phyloP scores from a whole-genome alignment of 345 rosid species.

The Raphanus sativus region DNA sequence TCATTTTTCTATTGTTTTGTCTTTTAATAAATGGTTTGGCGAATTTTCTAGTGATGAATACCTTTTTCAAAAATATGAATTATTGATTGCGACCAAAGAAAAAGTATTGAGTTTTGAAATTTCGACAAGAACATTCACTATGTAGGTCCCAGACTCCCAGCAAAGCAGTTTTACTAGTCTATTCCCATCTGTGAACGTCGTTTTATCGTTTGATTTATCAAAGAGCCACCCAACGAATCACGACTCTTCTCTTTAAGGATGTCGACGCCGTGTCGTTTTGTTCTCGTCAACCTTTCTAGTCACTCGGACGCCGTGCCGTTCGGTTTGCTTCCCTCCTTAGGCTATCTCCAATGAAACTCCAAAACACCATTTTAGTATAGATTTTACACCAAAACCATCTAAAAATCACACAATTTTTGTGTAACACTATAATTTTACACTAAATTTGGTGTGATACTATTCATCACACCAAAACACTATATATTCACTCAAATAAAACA shows the following conservation, averaged over 20 bases:
- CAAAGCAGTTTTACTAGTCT: slow-evolving; percentile 1
- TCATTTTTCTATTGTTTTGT: neutral
- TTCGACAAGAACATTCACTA: slow-evolving; percentile 24
- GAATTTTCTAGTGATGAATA: slow-evolving; percentile 5
- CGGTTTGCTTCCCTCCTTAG: neutral
- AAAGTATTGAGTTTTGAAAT: neutral
- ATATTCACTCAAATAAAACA: too few species aligned
- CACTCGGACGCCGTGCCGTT: slow-evolving; percentile 8
- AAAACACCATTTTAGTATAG: too few species aligned
- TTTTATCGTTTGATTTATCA: slow-evolving; percentile 26
- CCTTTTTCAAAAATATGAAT: neutral
- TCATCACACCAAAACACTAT: too few species aligned
- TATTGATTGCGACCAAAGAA: neutral
- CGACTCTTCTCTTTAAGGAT: neutral
- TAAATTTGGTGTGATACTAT: too few species aligned
- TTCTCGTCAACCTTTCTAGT: neutral
- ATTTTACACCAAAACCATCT: too few species aligned
- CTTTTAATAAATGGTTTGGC: neutral
- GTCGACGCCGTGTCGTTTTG: slow-evolving; percentile 6
- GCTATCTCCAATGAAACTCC: too few species aligned
- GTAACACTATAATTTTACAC: too few species aligned
- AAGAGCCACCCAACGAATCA: slow-evolving; percentile 33
- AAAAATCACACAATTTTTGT: too few species aligned
- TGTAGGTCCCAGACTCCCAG: slow-evolving; percentile 17
- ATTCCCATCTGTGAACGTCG: slow-evolving; percentile 29